Evolutionary conservation across 2,329 filamentous ascomycete species (phyloP), one percentile per base, ranked within the genome.

Genomic region (Talaromyces sp.): DNA sequence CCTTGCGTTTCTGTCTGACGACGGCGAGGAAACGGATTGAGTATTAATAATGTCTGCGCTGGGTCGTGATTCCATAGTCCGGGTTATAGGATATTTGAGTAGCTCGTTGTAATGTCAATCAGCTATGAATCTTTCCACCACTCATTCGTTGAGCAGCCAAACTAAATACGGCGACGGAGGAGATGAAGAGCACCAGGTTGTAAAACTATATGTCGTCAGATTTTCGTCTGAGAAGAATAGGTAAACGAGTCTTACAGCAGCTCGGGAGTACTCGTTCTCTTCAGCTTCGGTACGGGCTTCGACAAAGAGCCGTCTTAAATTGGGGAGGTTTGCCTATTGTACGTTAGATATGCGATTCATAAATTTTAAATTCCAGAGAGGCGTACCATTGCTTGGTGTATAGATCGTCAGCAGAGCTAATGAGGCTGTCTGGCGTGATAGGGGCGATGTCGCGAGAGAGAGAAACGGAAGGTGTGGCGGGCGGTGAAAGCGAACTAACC

Each of bases 161-260:
- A 73, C 93, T 96, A 80, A 98, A 97, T 63, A 96, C 87, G 8
- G 93, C 92, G 27, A 99, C 90, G 0, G 95, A 97, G 27, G 93
- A 95, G 82, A 99, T 93, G 79, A 98, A 99, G 2, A 98, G 81
- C 0, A 97, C 92, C 0, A 96, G 86, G 71, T 99, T 98, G 78
- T 99, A 99, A 75, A 99, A 99, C 95, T 76, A 55, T 56, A 47
- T 11, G 15, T 13, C 9, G 55, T 59, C 56, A 60, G 54, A n/a
- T 30, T 22, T 2, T 33, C 4, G 8, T 33, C 19, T 7, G 22
- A 17, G 15, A 27, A 15, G 25, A 33, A 19, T 9, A 13, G 60
- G 77, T 11, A 19, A 8, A 25, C 25, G 30, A 19, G 10, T 44
- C 90, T 72, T 80, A 97, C 95, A 58, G 95, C 95, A 77, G 88